Conservation (phyloP, 768 basidiomycete species). For the Collybia sordida region DNA sequence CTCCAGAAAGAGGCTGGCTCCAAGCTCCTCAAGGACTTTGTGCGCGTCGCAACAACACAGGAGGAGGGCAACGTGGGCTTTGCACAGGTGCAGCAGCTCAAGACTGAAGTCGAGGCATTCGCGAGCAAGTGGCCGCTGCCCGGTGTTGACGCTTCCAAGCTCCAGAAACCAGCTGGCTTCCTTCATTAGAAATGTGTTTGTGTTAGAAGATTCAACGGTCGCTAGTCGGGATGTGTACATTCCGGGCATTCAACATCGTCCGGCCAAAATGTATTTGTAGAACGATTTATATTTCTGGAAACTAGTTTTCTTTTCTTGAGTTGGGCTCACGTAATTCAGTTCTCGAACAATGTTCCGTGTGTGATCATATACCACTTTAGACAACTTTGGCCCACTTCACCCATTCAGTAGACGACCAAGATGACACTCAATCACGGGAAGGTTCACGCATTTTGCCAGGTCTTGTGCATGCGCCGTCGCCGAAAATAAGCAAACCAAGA, state of each 20-base stretch:
- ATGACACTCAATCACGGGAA: too few species aligned
- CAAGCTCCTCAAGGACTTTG: conserved; percentile 96
- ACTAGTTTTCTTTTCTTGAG: neutral
- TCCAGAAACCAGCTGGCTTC: conserved; percentile 63
- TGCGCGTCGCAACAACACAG: conserved; percentile 70
- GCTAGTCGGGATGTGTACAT: conserved; percentile 4
- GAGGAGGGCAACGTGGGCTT: conserved; percentile 72
- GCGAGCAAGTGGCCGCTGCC: conserved; percentile 91
- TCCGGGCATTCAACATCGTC: conserved; percentile 9
- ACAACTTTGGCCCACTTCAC: too few species aligned
- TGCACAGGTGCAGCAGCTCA: conserved; percentile 68
- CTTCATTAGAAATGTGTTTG: conserved; percentile 44
- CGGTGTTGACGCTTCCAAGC: conserved; percentile 59
- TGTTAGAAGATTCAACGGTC: conserved; percentile 40
- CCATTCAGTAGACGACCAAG: too few species aligned
- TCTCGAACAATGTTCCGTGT: too few species aligned
- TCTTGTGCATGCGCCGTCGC: too few species aligned
- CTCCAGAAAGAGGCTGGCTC: conserved; percentile 94
- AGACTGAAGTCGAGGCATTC: conserved; percentile 78
- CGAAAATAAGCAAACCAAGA: too few species aligned
- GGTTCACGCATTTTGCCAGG: too few species aligned
- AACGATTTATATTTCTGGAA: neutral
- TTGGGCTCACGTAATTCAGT: conserved; percentile 24
- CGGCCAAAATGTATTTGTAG: conserved; percentile 4
- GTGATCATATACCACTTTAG: too few species aligned